These are phyloP conservation scores for Telfairia occidentalis DNA, from an alignment of 331 rosid genomes.

Conservation along the genomic window DNA sequence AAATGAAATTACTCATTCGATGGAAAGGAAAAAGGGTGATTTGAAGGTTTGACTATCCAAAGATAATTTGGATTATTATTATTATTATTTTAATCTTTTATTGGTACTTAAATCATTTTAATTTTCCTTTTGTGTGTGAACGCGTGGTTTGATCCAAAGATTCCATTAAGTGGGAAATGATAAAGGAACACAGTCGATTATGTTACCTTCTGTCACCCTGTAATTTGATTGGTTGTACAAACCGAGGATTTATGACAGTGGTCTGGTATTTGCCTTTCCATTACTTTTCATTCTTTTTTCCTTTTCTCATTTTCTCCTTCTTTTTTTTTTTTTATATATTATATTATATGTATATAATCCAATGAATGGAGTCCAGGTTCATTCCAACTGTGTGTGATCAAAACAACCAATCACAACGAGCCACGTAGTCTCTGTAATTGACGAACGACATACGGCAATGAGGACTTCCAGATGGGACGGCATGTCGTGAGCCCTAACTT, in stretches of 20 bases:
- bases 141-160: background rate
- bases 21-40: too few species aligned
- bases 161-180: slow-evolving; percentile 3
- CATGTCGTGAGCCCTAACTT: background rate
- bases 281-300: background rate
- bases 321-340: too few species aligned
- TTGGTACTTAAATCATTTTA: background rate
- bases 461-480: background rate
- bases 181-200: background rate
- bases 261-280: background rate
- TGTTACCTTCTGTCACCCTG: background rate
- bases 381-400: background rate
- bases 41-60: too few species aligned
- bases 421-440: too few species aligned
- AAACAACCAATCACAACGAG: background rate
- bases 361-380: background rate
- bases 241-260: background rate
- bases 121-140: background rate
- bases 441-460: too few species aligned
- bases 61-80: too few species aligned
- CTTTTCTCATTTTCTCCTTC: background rate
- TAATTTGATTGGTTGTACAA: background rate
- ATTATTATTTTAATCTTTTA: too few species aligned
- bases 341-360: background rate
- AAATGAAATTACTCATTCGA: too few species aligned